Conservation (phyloP, 139 green algal species). For the Limnomonas spitsbergensis region DNA sequence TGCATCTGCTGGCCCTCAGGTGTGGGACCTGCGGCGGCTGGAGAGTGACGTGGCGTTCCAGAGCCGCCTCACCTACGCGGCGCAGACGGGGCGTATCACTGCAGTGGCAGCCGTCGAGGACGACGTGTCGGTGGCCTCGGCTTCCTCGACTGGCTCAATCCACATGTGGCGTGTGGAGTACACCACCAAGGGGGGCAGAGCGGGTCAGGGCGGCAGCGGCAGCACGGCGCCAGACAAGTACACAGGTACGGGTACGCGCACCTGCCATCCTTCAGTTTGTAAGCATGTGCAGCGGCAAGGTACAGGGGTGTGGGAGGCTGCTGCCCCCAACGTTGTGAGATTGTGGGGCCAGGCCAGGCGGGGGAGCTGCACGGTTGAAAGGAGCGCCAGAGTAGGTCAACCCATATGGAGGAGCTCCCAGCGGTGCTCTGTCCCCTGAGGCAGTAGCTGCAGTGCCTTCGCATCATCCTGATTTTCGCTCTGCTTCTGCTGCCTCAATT, state of each 20-base stretch:
- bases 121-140: slow-evolving; percentile 59
- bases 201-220: slow-evolving; percentile 29
- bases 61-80: slow-evolving; percentile 77
- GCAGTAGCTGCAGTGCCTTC: too few species aligned
- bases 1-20: slow-evolving; percentile 23
- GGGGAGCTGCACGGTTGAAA: too few species aligned
- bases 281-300: neutral
- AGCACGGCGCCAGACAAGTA: neutral
- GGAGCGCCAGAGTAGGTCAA: too few species aligned
- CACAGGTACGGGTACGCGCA: neutral
- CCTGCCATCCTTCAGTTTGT: neutral
- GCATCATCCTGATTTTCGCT: too few species aligned
- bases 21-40: slow-evolving; percentile 87
- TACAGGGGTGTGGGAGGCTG: neutral
- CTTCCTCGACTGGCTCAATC: slow-evolving; percentile 61
- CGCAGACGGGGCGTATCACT: slow-evolving; percentile 51
- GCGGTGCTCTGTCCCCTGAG: too few species aligned
- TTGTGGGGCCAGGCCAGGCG: too few species aligned
- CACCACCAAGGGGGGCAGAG: slow-evolving; percentile 21
- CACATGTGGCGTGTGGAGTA: slow-evolving; percentile 87
- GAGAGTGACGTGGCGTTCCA: slow-evolving; percentile 87
- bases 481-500: too few species aligned
- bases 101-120: slow-evolving; percentile 51
- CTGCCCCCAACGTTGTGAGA: too few species aligned
- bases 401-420: too few species aligned